phyloP scores from a whole-genome alignment of 176 grass and related monocot species.

The Thinopyrum elongatum region DNA sequence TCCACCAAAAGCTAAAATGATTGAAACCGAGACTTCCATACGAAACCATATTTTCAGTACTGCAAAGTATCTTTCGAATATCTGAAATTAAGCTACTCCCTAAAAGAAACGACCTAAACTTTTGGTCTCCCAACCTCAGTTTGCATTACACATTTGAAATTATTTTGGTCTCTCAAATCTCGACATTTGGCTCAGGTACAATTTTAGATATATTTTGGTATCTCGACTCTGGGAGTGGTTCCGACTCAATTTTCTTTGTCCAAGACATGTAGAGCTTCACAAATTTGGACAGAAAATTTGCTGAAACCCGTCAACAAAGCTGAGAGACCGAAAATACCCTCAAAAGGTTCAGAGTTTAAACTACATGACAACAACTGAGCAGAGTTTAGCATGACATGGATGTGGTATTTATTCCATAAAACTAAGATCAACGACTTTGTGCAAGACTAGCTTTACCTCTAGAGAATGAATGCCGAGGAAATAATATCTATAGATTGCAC shows the following conservation, averaged over 20 bases:
- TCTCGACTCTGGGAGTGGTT: background rate
- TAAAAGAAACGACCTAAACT: background rate
- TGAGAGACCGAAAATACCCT: background rate
- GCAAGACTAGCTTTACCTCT: slow-evolving; percentile 51
- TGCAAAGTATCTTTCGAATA: background rate
- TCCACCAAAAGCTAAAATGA: background rate
- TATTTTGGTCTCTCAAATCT: background rate
- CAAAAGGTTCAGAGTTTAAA: background rate
- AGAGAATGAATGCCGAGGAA: slow-evolving; percentile 81
- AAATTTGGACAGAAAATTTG: background rate
- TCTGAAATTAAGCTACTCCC: background rate
- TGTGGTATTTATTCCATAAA: background rate
- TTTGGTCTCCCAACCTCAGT: background rate
- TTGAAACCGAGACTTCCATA: background rate
- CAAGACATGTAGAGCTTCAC: background rate
- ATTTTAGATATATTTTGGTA: background rate
- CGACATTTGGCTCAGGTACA: background rate
- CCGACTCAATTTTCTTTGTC: background rate
- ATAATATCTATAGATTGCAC: slow-evolving; percentile 82
- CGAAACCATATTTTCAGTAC: background rate
- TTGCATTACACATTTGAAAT: background rate
- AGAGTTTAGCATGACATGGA: slow-evolving; percentile 3
- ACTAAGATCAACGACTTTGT: background rate
- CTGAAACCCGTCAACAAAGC: background rate
- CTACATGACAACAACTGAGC: background rate